Conservation (phyloP, 2,329 filamentous ascomycete species). For the Rasamsonia emersonii region DNA sequence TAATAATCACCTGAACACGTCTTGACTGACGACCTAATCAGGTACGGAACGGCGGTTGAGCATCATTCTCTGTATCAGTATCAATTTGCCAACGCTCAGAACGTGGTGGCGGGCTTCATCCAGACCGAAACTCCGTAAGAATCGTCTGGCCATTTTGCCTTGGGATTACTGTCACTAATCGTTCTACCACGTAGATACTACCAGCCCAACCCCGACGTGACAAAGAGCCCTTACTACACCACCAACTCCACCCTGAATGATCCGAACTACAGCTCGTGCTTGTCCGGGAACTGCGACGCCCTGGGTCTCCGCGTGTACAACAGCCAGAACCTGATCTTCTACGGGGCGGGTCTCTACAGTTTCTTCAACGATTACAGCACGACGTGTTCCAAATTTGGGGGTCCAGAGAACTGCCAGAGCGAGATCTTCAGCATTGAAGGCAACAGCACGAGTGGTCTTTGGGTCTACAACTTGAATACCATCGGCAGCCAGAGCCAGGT, state of each 20-base stretch:
- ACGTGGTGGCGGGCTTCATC: constrained; percentile 25
- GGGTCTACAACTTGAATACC: constrained; percentile 42
- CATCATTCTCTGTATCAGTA: constrained; percentile 43
- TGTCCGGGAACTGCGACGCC: constrained; percentile 29
- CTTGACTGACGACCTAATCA: constrained; percentile 5
- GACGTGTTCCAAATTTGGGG: constrained; percentile 30
- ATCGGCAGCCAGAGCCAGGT: constrained; percentile 39
- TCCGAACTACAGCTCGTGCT: constrained; percentile 25
- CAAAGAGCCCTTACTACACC: constrained; percentile 23
- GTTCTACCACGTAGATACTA: constrained; percentile 21
- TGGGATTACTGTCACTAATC: background rate
- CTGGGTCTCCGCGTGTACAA: constrained; percentile 43
- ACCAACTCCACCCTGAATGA: constrained; percentile 23
- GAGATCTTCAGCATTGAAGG: constrained; percentile 42
- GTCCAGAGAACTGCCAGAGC: constrained; percentile 38
- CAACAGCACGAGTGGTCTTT: constrained; percentile 15
- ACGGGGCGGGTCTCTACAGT: constrained; percentile 46
- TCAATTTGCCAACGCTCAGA: constrained; percentile 32
- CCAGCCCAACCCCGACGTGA: constrained; percentile 28
- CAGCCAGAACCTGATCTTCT: constrained; percentile 36
- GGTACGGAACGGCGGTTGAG: constrained; percentile 37
- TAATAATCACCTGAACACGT: constrained; percentile 2
- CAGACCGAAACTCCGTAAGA: constrained; percentile 33
- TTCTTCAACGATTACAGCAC: constrained; percentile 49
- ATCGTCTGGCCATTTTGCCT: background rate